phyloP scores from a whole-genome alignment of 1,284 basidiomycete genomes.

The Ceratobasidium sp. region DNA sequence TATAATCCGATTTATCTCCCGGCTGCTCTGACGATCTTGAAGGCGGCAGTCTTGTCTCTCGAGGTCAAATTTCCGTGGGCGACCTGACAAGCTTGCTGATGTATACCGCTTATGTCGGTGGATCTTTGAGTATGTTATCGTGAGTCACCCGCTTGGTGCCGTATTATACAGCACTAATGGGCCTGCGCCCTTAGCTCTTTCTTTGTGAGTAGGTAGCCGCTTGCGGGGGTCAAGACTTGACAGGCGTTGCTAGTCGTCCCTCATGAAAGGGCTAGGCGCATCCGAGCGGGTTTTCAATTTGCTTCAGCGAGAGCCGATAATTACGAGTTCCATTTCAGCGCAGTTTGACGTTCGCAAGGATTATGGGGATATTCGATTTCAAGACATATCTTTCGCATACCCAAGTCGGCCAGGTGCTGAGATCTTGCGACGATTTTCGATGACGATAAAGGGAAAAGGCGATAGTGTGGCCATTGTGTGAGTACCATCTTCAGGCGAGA shows the following conservation, averaged over 20 bases:
- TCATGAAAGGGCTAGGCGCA: slow-evolving; percentile 93
- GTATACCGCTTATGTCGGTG: slow-evolving; percentile 93
- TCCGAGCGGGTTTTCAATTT: slow-evolving; percentile 94
- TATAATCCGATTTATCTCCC: neutral
- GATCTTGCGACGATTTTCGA: slow-evolving; percentile 82
- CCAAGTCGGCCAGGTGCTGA: slow-evolving; percentile 83
- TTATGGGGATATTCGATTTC: slow-evolving; percentile 80
- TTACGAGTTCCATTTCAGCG: slow-evolving; percentile 63
- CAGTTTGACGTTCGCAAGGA: slow-evolving; percentile 55
- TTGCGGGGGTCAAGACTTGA: neutral
- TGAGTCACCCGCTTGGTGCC: slow-evolving; percentile 59
- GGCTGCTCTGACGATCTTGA: slow-evolving; percentile 1
- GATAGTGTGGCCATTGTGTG: slow-evolving; percentile 93
- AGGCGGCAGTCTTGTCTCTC: slow-evolving; percentile 92
- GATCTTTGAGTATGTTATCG: slow-evolving; percentile 83
- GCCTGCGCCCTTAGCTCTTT: slow-evolving; percentile 61
- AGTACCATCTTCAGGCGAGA: slow-evolving; percentile 57
- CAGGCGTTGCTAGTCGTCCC: slow-evolving; percentile 69
- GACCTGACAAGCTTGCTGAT: slow-evolving; percentile 91
- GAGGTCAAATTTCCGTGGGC: slow-evolving; percentile 89
- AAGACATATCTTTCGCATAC: slow-evolving; percentile 87
- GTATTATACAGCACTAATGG: neutral
- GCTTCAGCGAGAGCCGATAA: slow-evolving; percentile 82
- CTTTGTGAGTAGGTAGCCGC: slow-evolving; percentile 62
- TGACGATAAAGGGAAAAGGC: slow-evolving; percentile 79